Conservation (phyloP, 441 rosid species). For the Populus tomentosa region DNA sequence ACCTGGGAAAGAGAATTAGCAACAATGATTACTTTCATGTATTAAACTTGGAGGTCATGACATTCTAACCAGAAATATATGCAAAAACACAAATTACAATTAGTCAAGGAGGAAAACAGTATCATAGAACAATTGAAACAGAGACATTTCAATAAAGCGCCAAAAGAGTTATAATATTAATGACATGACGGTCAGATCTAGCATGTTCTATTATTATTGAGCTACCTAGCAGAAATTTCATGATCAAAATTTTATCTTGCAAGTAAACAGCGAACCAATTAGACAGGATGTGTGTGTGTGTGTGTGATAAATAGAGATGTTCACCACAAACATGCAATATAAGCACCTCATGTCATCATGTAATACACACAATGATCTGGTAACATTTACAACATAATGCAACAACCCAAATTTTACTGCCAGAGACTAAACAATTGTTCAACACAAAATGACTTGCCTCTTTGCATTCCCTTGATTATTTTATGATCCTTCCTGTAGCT, state of each 20-base stretch:
- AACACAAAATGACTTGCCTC: conserved; percentile 51
- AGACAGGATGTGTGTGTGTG: neutral
- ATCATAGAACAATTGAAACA: neutral
- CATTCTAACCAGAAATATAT: neutral
- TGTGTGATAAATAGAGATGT: neutral
- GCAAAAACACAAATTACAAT: neutral
- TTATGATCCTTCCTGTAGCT: conserved; percentile 84
- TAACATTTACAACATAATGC: neutral
- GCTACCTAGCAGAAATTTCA: neutral
- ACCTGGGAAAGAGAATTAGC: conserved; percentile 43
- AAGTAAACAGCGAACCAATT: neutral
- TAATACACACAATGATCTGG: neutral
- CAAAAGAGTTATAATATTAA: neutral
- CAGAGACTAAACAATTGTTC: neutral
- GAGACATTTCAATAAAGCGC: neutral
- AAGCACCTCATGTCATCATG: neutral
- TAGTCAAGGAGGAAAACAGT: neutral
- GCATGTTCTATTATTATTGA: neutral
- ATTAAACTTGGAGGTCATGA: neutral
- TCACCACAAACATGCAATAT: neutral
- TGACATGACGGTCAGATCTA: neutral
- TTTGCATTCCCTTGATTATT: conserved; percentile 90
- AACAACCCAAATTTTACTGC: neutral
- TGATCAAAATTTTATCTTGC: neutral
- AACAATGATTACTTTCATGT: neutral